Conservation (phyloP, 1,284 basidiomycete genomes). For the Ceratorhiza oryzae-sativae region DNA sequence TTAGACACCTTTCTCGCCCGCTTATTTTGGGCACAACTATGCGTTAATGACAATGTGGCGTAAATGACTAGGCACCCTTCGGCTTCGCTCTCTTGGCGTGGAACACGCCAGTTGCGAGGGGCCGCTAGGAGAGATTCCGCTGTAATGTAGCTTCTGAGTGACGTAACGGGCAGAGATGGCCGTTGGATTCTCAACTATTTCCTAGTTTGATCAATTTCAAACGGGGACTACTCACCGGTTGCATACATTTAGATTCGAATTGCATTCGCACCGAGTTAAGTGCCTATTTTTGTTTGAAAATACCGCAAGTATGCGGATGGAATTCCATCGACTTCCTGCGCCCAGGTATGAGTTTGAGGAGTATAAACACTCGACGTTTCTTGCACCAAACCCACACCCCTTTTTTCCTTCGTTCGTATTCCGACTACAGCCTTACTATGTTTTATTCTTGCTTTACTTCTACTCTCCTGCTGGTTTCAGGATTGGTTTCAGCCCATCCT, state of each 20-base stretch:
- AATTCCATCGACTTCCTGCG: background rate
- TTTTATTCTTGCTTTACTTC: background rate
- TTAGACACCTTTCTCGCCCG: no score
- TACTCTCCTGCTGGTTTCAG: background rate
- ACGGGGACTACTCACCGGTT: background rate
- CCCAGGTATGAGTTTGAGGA: background rate
- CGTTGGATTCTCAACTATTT: background rate
- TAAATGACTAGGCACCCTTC: no score
- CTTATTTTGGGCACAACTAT: no score
- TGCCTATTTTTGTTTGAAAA: no score
- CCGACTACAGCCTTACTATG: background rate
- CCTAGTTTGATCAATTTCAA: background rate
- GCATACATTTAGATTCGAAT: background rate
- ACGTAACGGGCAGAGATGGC: background rate
- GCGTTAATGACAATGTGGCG: no score
- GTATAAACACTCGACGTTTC: background rate
- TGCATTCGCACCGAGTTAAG: no score
- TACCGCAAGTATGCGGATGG: no score
- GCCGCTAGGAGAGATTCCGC: no score
- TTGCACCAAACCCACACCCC: no score
- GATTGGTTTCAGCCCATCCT: background rate
- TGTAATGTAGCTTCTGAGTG: no score
- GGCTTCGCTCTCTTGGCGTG: no score
- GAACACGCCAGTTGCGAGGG: no score
- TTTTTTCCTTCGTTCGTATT: background rate